Percentiles rank a stretch among this genome's conserved stretches.
phyloP scores from a whole-genome alignment of 306 rosid genomes.

The Prunus mongolica region DNA sequence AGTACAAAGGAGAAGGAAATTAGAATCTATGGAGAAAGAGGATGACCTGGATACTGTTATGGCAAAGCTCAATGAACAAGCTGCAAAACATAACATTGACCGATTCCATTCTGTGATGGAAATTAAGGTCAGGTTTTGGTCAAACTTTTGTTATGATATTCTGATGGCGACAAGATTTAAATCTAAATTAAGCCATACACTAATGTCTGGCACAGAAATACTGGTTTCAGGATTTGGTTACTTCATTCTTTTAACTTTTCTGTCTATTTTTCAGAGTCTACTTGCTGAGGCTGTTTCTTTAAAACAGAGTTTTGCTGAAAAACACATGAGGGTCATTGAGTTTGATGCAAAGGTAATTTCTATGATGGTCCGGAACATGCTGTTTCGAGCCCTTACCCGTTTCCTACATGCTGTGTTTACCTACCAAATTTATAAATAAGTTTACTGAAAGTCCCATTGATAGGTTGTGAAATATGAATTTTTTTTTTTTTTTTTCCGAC shows the following conservation, averaged over 20 bases:
- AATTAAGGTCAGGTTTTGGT: slow-evolving; percentile 50
- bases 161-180: background rate
- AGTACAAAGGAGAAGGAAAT: slow-evolving; percentile 61
- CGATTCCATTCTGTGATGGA: slow-evolving; percentile 54
- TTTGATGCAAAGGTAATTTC: slow-evolving; percentile 74
- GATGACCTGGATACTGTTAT: slow-evolving; percentile 55
- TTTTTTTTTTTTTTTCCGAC: background rate
- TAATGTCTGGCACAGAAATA: background rate
- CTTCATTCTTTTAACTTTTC: slow-evolving; percentile 12
- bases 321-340: slow-evolving; percentile 62
- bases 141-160: slow-evolving; percentile 11
- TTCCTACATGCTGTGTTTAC: slow-evolving; percentile 1
- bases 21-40: slow-evolving; percentile 48
- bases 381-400: background rate
- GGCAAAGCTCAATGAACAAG: slow-evolving; percentile 64
- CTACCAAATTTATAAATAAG: background rate
- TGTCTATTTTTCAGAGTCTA: slow-evolving; percentile 45
- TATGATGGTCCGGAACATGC: slow-evolving; percentile 2
- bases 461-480: background rate
- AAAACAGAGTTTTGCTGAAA: slow-evolving; percentile 45
- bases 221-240: slow-evolving; percentile 1
- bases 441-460: background rate
- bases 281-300: slow-evolving; percentile 61
- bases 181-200: background rate
- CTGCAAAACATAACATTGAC: slow-evolving; percentile 42